Evolutionary conservation across 73 alveolate species (phyloP).

Genomic region (Tetrahymena elliotti): DNA sequence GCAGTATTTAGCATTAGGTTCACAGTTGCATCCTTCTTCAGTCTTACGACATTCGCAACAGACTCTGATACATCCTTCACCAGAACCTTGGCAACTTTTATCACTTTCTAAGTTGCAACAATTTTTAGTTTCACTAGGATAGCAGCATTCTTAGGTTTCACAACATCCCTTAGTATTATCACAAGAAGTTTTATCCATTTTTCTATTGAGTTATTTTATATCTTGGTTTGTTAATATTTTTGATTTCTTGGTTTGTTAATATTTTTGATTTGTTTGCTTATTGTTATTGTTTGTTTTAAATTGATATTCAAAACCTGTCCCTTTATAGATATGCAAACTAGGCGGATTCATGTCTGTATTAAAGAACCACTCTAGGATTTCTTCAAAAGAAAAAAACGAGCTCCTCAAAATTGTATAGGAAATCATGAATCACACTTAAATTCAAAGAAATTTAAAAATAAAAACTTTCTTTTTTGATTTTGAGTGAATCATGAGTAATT

Average conservation of each 20-base stretch:
- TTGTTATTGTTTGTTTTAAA: no score
- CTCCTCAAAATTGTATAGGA: neutral
- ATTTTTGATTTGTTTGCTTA: no score
- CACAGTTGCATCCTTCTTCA: neutral
- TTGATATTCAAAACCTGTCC: no score
- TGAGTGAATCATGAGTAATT: neutral
- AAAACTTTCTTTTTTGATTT: no score
- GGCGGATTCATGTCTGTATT: neutral
- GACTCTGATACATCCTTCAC: neutral
- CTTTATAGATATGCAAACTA: no score
- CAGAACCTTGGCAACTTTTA: neutral
- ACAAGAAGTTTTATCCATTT: neutral
- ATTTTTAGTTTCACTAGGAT: neutral
- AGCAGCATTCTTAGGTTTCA: neutral
- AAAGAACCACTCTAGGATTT: neutral
- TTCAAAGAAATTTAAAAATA: neutral
- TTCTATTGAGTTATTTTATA: no score
- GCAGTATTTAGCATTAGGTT: neutral
- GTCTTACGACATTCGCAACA: neutral
- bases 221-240: no score
- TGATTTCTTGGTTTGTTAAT: no score
- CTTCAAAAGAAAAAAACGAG: neutral
- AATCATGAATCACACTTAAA: neutral
- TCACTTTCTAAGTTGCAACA: neutral
- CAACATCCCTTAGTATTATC: neutral